Percentiles rank a stretch among this genome's conserved stretches.
Evolutionary conservation across 2,329 filamentous ascomycete genomes (phyloP).

Genomic region (Penicillium frequentans): DNA sequence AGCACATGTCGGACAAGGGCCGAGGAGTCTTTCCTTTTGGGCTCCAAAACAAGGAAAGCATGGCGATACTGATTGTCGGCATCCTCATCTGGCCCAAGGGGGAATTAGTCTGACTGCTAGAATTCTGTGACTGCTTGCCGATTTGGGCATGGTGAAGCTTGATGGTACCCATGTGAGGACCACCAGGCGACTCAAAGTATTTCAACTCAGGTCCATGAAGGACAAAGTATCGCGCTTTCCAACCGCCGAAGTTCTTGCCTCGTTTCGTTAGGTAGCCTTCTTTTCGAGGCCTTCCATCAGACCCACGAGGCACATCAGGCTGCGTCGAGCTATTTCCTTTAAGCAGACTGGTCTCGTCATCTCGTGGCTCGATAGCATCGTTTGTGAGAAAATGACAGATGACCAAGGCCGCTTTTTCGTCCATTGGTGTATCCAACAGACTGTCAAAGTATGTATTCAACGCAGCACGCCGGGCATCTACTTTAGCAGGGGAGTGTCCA

Average conservation of each 20-base stretch:
- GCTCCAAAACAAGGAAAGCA: slow-evolving; percentile 90
- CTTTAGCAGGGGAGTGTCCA: slow-evolving; percentile 88
- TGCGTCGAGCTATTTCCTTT: slow-evolving; percentile 37
- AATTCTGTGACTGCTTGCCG: slow-evolving; percentile 78
- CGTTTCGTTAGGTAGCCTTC: slow-evolving; percentile 94
- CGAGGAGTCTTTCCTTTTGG: slow-evolving; percentile 90
- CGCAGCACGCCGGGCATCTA: slow-evolving; percentile 80
- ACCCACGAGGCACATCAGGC: slow-evolving; percentile 45
- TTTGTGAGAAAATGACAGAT: slow-evolving; percentile 83
- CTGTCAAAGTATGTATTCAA: slow-evolving; percentile 84
- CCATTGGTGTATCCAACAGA: slow-evolving; percentile 78
- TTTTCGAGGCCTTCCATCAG: slow-evolving; percentile 68
- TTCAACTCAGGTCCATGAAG: slow-evolving; percentile 71
- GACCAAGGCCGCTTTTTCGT: slow-evolving; percentile 72
- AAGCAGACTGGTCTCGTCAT: slow-evolving; percentile 54
- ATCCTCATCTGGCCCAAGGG: slow-evolving; percentile 66
- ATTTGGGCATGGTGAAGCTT: slow-evolving; percentile 90
- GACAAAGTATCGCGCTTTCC: slow-evolving; percentile 82
- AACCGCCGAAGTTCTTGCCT: slow-evolving; percentile 98
- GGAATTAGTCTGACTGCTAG: slow-evolving; percentile 57
- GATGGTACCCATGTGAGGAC: slow-evolving; percentile 88
- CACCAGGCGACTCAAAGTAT: slow-evolving; percentile 90
- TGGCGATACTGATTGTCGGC: slow-evolving; percentile 93
- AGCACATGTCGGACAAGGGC: slow-evolving; percentile 89
- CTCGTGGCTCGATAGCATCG: slow-evolving; percentile 58